These are phyloP conservation scores for Iodosphaeria phyllophila DNA, from an alignment of 2,329 filamentous ascomycete species.

Conservation along the genomic window DNA sequence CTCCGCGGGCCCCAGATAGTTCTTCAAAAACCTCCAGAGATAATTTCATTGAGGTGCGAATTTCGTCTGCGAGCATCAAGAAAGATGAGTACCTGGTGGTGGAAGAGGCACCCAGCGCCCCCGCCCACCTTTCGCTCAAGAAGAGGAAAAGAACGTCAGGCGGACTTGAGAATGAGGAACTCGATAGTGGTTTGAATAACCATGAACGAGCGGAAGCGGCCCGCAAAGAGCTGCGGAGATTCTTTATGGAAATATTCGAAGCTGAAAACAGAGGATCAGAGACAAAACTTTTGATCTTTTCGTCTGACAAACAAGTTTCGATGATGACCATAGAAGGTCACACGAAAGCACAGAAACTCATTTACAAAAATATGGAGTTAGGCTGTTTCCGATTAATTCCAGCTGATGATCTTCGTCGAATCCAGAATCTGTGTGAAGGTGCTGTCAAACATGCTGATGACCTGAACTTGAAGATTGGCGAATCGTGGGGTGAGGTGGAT, in stretches of 20 bases:
- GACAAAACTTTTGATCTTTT: conserved; percentile 34
- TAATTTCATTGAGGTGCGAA: conserved; percentile 26
- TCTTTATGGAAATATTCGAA: conserved; percentile 56
- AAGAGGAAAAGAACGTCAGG: conserved; percentile 35
- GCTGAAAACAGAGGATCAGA: conserved; percentile 51
- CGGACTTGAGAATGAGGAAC: conserved; percentile 30
- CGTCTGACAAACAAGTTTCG: conserved; percentile 36
- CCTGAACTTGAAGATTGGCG: conserved; percentile 49
- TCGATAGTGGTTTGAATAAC: conserved; percentile 54
- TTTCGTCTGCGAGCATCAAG: conserved; percentile 22
- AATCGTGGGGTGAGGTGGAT: conserved; percentile 49
- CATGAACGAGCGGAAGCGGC: conserved; percentile 63
- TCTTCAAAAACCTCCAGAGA: conserved; percentile 4
- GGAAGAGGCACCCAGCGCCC: conserved; percentile 25
- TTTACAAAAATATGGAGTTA: conserved; percentile 54
- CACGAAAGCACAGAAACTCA: conserved; percentile 49
- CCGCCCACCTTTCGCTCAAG: conserved; percentile 27
- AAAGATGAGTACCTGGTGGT: conserved; percentile 33
- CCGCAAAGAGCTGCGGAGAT: conserved; percentile 47
- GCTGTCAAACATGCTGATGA: conserved; percentile 49
- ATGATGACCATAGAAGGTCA: conserved; percentile 51
- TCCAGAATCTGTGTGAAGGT: conserved; percentile 66
- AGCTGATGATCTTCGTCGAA: conserved; percentile 51
- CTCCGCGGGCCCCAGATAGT: neutral
- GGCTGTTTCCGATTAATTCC: conserved; percentile 54